phyloP scores from a whole-genome alignment of 2,329 filamentous ascomycete species.

The Neofusicoccum cordaticola region DNA sequence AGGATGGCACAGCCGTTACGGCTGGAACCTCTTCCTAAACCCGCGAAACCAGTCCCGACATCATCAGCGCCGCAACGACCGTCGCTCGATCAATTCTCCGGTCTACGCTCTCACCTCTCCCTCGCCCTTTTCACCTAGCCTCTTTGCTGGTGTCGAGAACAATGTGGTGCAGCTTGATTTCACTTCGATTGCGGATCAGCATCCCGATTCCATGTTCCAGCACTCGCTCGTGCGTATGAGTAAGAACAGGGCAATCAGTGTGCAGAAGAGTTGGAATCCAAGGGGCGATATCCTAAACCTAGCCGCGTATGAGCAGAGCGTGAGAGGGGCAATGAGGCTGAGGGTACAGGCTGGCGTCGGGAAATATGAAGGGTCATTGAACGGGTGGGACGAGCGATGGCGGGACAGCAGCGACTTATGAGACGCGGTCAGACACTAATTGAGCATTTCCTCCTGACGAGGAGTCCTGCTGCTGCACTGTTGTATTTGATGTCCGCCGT shows the following conservation, averaged over 20 bases:
- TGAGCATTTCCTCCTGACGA: neutral
- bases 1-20: constrained; percentile 20
- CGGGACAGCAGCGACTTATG: constrained; percentile 24
- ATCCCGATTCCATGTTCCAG: constrained; percentile 39
- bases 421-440: neutral
- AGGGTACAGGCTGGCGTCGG: constrained; percentile 38
- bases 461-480: neutral
- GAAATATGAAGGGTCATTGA: constrained; percentile 19
- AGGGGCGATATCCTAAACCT: constrained; percentile 39
- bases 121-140: constrained; percentile 41
- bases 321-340: constrained; percentile 37
- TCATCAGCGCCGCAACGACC: constrained; percentile 22
- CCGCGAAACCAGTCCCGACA: constrained; percentile 27
- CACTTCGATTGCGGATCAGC: constrained; percentile 39
- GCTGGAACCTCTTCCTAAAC: constrained; percentile 49
- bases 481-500: neutral
- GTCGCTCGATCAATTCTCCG: constrained; percentile 34
- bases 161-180: constrained; percentile 45
- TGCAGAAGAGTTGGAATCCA: constrained; percentile 31
- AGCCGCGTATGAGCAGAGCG: constrained; percentile 47
- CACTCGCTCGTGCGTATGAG: neutral
- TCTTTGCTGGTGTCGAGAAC: constrained; percentile 51
- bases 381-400: constrained; percentile 40
- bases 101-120: constrained; percentile 50
- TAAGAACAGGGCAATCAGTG: constrained; percentile 22